phyloP scores from a whole-genome alignment of 2,329 filamentous ascomycete genomes.

The Sporothrix mexicana region DNA sequence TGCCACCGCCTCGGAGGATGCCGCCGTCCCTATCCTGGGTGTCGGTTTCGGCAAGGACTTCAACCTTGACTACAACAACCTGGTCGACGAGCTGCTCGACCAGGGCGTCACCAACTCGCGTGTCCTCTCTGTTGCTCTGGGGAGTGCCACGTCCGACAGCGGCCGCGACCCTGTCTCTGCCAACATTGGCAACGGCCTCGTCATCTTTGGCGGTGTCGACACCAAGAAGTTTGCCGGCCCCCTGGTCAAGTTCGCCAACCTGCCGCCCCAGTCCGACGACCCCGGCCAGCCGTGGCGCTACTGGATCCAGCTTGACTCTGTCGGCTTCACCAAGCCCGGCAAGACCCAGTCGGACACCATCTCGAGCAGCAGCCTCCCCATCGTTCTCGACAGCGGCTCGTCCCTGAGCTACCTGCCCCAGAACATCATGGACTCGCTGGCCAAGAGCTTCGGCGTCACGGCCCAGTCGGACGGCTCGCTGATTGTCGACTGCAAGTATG shows the following conservation, averaged over 20 bases:
- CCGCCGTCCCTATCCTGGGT: constrained; percentile 66
- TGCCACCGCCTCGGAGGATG: constrained; percentile 53
- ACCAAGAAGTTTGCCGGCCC: constrained; percentile 52
- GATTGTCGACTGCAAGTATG: constrained; percentile 41
- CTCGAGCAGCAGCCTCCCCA: constrained; percentile 48
- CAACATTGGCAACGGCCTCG: constrained; percentile 40
- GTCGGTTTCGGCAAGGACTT: constrained; percentile 65
- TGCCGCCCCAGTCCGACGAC: constrained; percentile 41
- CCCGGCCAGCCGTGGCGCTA: constrained; percentile 42
- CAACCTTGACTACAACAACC: constrained; percentile 50
- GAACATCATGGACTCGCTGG: constrained; percentile 55
- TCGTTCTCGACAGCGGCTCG: constrained; percentile 70
- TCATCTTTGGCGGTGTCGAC: constrained; percentile 55
- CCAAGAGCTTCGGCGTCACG: constrained; percentile 48
- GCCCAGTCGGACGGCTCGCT: constrained; percentile 45
- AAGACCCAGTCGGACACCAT: constrained; percentile 38
- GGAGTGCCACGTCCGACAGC: constrained; percentile 36
- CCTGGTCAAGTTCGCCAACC: constrained; percentile 42
- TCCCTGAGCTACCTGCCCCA: constrained; percentile 70
- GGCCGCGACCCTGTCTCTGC: constrained; percentile 32
- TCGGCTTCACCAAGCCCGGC: constrained; percentile 46
- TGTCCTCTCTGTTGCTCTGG: constrained; percentile 46
- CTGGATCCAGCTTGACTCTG: constrained; percentile 50
- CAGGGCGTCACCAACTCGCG: constrained; percentile 54
- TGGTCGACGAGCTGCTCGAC: constrained; percentile 53